These are phyloP conservation scores for Rhizophagus clarus DNA, from an alignment of 192 early-diverging fungal species.

Conservation along the genomic window DNA sequence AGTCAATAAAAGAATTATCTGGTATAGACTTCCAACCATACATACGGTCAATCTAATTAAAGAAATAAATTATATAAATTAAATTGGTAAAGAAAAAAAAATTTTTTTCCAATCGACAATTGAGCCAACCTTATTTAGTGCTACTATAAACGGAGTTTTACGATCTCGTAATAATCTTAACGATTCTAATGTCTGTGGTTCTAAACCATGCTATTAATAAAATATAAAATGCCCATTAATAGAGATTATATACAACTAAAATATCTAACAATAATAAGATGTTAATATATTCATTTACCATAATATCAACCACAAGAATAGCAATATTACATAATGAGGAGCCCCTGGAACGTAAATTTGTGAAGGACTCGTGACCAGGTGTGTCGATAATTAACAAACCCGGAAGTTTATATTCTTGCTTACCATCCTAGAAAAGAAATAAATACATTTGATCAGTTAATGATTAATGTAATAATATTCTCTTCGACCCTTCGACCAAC, in stretches of 20 bases:
- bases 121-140: conserved; percentile 79
- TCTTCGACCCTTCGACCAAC: background rate
- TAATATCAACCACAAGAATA: conserved; percentile 98
- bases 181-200: conserved; percentile 97
- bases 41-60: conserved; percentile 81
- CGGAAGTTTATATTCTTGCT: conserved; percentile 81
- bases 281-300: conserved; percentile 44
- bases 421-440: conserved; percentile 33
- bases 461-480: background rate
- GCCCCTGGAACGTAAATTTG: conserved; percentile 93
- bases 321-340: conserved; percentile 99
- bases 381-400: conserved; percentile 83
- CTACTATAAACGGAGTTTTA: conserved; percentile 98
- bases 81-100: background rate
- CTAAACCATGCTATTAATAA: conserved; percentile 74
- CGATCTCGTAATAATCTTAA: conserved; percentile 86
- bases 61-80: background rate
- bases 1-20: conserved; percentile 78
- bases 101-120: no score
- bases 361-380: conserved; percentile 99
- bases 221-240: background rate
- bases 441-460: background rate
- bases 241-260: background rate
- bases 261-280: background rate
- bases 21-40: conserved; percentile 89